Conservation (phyloP, 495 filamentous ascomycete genomes). For the Penicillium nucicola region DNA sequence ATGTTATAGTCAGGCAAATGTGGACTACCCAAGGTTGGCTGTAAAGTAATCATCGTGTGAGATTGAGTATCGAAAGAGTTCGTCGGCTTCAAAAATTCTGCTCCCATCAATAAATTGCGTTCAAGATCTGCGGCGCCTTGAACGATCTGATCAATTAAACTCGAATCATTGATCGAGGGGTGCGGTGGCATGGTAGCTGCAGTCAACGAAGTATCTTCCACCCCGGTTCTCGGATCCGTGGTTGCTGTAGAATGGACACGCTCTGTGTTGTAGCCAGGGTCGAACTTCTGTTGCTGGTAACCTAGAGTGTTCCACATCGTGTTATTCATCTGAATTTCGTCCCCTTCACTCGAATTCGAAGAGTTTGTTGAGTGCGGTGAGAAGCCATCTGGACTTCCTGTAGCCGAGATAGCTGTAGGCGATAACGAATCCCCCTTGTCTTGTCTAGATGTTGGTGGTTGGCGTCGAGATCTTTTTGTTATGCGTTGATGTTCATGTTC, state of each 20-base stretch:
- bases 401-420: neutral
- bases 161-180: neutral
- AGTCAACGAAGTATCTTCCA: neutral
- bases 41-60: neutral
- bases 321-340: neutral
- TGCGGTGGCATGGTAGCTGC: neutral
- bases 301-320: neutral
- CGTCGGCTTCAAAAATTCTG: constrained; percentile 11
- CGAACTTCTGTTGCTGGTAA: too few species aligned
- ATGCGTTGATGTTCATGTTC: constrained; percentile 18
- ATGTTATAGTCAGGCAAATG: constrained; percentile 1
- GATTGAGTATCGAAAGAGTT: constrained; percentile 6
- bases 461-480: constrained; percentile 9
- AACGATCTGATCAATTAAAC: constrained; percentile 7
- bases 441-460: constrained; percentile 9
- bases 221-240: neutral
- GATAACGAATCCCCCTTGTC: constrained; percentile 1
- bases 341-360: neutral
- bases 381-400: neutral
- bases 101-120: constrained; percentile 14
- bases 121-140: constrained; percentile 10
- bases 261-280: neutral
- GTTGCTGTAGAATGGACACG: neutral
- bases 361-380: neutral
- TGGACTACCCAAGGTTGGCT: neutral